Conservation (phyloP, 2,329 filamentous ascomycete species). For the Xylaria sp. region DNA sequence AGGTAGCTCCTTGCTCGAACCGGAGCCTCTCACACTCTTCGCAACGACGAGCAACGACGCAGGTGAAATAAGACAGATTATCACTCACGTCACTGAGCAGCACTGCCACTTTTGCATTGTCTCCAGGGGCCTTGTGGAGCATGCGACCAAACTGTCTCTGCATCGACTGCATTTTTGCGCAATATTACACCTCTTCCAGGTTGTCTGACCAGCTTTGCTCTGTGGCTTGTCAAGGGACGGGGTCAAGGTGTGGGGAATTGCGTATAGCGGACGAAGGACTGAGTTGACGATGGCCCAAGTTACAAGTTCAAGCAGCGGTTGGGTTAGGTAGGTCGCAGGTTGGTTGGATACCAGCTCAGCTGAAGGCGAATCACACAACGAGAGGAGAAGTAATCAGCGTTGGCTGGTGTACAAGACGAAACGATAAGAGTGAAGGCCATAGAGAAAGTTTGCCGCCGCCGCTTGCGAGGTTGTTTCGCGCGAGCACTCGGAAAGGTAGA, state of each 20-base stretch:
- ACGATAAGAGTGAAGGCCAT: slow-evolving; percentile 5
- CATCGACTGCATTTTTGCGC: slow-evolving; percentile 72
- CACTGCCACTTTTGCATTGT: slow-evolving; percentile 80
- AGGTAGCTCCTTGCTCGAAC: not conserved
- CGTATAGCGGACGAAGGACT: not conserved
- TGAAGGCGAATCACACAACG: not conserved
- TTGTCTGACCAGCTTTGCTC: not conserved
- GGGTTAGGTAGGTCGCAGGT: not conserved
- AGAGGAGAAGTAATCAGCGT: not conserved
- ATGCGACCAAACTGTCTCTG: slow-evolving; percentile 80
- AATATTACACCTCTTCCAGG: not conserved
- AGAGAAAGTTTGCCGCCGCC: slow-evolving; percentile 1
- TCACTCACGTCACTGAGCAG: slow-evolving; percentile 70
- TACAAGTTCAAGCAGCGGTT: not conserved
- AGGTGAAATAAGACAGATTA: slow-evolving; percentile 1
- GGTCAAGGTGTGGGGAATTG: slow-evolving; percentile 10
- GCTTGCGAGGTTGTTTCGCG: not conserved
- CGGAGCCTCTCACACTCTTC: not conserved
- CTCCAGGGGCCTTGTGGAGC: slow-evolving; percentile 73
- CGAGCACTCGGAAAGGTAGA: slow-evolving; percentile 1
- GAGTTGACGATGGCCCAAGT: not conserved
- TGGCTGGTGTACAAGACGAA: not conserved
- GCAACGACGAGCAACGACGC: not conserved
- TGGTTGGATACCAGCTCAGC: slow-evolving; percentile 7
- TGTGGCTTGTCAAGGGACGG: not conserved